Evolutionary conservation across 106 monocot species (phyloP), one percentile per base, ranked within the genome.

Genomic region (Acorus calamus): DNA sequence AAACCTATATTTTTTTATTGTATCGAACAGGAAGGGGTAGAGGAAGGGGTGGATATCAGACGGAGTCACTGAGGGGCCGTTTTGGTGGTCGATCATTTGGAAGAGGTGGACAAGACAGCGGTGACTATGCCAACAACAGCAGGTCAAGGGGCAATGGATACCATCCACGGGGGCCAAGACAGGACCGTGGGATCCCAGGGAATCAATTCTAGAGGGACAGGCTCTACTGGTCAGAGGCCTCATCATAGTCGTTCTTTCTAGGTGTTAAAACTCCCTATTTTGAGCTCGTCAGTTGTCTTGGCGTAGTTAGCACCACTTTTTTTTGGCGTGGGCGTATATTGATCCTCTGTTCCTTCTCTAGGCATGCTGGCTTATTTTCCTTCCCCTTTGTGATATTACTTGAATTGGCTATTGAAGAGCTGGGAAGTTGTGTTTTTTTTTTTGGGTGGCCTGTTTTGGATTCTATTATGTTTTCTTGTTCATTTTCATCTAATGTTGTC

Each of bases 101-200:
- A 3, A 60, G 77, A 56, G 49, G 55, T 6, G 51, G 12, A 3
- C 44, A 64, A 50, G 63, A 61, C 28, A 46, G 13, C 44, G 45
- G 3, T 46, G 61, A 66, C 11, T 13, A 44, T 59, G 70, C 68
- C 5, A 69, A 63, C 45, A 65, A 54, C 54, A 66, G 46, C 46
- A 49, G 71, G 47, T 48, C 66, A 14, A 71, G 71, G 61, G 75
- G 78, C 60, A 83, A 83, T 14, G 83, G 83, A 12, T 50, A 50
- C 59, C 53, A 53, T 52, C 76, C 58, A 45, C 70, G 72, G 28
- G 57, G 11, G 42, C 48, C 78, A 8, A 62, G 61, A 8, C 75
- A 76, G 43, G 79, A 79, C 8, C 66, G 76, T 58, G 83, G 72
- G 41, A 71, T 76, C 14, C 49, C 73, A 41, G 80, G 80, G 8